A percentile compares a stretch with the other conserved stretches of the same genome.
Conservation (phyloP, 2,329 filamentous ascomycete species). For the Phaeosphaeria sp. region DNA sequence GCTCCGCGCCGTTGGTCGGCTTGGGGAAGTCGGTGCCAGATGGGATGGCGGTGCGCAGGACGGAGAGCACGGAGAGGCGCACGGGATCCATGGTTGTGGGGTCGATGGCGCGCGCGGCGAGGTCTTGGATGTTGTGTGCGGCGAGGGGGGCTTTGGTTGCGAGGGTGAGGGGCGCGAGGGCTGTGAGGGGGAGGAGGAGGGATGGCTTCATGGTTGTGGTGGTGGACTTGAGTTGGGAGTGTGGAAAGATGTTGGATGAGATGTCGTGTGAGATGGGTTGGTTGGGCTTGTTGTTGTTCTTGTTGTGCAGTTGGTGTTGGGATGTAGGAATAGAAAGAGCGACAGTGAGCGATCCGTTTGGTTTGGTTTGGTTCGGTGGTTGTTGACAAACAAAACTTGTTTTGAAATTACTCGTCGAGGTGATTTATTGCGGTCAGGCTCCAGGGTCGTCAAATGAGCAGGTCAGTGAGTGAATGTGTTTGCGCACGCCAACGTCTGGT, state of each 20-base stretch:
- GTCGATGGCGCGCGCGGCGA: slow-evolving; percentile 14
- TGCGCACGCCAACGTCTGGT: background rate
- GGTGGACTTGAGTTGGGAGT: background rate
- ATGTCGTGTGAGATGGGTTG: background rate
- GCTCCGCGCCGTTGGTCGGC: slow-evolving; percentile 11
- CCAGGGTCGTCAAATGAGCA: background rate
- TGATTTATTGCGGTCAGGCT: background rate
- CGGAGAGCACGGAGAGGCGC: slow-evolving; percentile 19
- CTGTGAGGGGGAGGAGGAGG: slow-evolving; percentile 1
- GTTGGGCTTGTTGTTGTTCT: background rate
- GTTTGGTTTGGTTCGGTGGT: background rate
- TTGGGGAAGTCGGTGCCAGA: slow-evolving; percentile 4
- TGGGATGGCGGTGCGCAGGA: slow-evolving; percentile 23
- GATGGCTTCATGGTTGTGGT: slow-evolving; percentile 10
- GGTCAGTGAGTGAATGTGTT: background rate
- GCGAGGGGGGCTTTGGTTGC: background rate
- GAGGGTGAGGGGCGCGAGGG: slow-evolving; percentile 2
- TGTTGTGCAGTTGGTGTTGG: background rate
- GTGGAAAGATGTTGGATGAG: slow-evolving; percentile 1
- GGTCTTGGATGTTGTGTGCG: background rate
- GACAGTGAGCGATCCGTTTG: background rate
- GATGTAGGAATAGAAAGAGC: slow-evolving; percentile 4
- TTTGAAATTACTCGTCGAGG: background rate
- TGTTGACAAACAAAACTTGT: slow-evolving; percentile 19
- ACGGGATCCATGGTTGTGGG: slow-evolving; percentile 20